A percentile compares a stretch with the other conserved stretches of the same genome.
These are phyloP conservation scores for Vaccinium myrtillus DNA, from an alignment of 148 eudicot species.

Conservation along the genomic window DNA sequence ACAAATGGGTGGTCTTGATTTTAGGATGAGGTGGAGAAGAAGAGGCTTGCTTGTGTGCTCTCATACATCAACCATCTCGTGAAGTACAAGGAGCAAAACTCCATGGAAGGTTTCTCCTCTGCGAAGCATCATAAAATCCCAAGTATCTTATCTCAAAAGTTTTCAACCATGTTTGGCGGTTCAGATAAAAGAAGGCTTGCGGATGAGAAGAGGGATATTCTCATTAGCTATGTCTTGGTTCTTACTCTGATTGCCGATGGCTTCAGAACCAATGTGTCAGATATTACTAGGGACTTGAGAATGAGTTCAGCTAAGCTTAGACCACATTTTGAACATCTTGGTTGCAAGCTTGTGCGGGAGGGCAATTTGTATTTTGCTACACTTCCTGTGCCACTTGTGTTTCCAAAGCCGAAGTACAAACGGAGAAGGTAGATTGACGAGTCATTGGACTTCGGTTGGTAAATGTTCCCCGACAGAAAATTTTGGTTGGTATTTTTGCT, in stretches of 20 bases:
- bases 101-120: slow-evolving; percentile 45
- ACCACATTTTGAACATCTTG: slow-evolving; percentile 50
- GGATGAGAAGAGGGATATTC: slow-evolving; percentile 58
- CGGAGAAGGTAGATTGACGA: slow-evolving; percentile 38
- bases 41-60: slow-evolving; percentile 56
- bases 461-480: not conserved
- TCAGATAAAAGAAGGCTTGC: slow-evolving; percentile 44
- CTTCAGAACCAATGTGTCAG: slow-evolving; percentile 55
- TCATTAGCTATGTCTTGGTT: slow-evolving; percentile 71
- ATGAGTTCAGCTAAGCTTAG: slow-evolving; percentile 40
- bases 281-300: slow-evolving; percentile 77
- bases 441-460: not conserved
- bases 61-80: slow-evolving; percentile 77
- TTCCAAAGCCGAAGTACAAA: slow-evolving; percentile 39
- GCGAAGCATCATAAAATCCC: slow-evolving; percentile 63
- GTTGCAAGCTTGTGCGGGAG: slow-evolving; percentile 59
- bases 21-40: slow-evolving; percentile 63
- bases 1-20: not conserved
- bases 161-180: slow-evolving; percentile 54
- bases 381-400: slow-evolving; percentile 69
- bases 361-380: slow-evolving; percentile 37
- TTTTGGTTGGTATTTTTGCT: not conserved
- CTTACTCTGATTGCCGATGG: slow-evolving; percentile 68
- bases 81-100: slow-evolving; percentile 63
- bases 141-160: slow-evolving; percentile 56